Conservation (phyloP, 495 filamentous ascomycete genomes). For the Pyrenopolyporus hunteri region DNA sequence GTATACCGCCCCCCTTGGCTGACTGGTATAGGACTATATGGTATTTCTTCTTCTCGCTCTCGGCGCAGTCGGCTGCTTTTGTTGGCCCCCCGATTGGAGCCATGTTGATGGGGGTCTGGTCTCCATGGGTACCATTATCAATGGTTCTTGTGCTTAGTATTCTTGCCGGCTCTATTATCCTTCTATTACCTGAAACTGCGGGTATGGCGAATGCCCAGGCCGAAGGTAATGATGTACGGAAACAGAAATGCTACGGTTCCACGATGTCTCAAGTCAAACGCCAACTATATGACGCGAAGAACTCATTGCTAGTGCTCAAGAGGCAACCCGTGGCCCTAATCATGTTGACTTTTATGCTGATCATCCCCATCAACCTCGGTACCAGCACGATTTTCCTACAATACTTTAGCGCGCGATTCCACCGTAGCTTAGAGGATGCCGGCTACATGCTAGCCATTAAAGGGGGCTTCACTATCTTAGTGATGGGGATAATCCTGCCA, state of each 20-base stretch:
- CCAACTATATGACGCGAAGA: background rate
- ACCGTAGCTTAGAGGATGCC: constrained; percentile 60
- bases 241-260: background rate
- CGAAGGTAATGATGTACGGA: no score
- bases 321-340: constrained; percentile 51
- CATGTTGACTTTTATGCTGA: constrained; percentile 57
- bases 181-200: no score
- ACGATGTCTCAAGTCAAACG: background rate
- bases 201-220: no score
- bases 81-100: constrained; percentile 12
- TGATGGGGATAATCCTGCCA: constrained; percentile 58
- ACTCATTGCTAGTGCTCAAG: constrained; percentile 45
- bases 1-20: background rate
- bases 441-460: constrained; percentile 61
- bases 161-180: no score
- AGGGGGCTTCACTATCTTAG: constrained; percentile 55
- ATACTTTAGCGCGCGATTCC: constrained; percentile 64
- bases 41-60: constrained; percentile 24
- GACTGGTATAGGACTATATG: constrained; percentile 8
- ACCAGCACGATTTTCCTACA: constrained; percentile 61
- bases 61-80: constrained; percentile 11
- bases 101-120: constrained; percentile 11
- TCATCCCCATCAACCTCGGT: constrained; percentile 56
- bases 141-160: background rate
- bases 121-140: constrained; percentile 20